Evolutionary conservation across 352 stramenopile species (phyloP).

Genomic region (Phytophthora pistaciae): DNA sequence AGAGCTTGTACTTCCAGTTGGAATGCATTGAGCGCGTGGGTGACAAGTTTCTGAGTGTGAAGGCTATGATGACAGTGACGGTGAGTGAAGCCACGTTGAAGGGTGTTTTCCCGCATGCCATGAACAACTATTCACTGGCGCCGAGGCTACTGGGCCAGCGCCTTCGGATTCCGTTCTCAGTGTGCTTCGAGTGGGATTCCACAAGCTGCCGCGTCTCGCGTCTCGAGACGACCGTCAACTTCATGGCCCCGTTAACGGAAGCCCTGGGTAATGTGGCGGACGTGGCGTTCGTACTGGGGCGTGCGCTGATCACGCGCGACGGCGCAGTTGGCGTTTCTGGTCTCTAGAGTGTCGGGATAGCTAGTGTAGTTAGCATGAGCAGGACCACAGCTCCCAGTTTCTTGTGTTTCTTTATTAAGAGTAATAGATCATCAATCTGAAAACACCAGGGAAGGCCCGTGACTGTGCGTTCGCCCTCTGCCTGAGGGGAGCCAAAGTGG

Average conservation of each 20-base stretch:
- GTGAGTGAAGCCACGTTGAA: constrained; percentile 13
- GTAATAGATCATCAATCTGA: no score
- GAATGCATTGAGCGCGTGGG: constrained; percentile 23
- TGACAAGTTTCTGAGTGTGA: constrained; percentile 19
- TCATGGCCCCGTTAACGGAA: constrained; percentile 7
- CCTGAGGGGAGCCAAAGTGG: no score
- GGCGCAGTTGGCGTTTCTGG: no score
- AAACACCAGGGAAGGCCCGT: no score
- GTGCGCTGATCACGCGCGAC: no score
- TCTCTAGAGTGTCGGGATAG: no score
- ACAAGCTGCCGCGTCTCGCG: background rate
- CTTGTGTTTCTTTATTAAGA: no score
- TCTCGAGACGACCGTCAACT: constrained; percentile 13
- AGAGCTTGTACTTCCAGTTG: constrained; percentile 39
- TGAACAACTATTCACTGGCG: constrained; percentile 2
- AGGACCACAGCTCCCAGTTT: no score
- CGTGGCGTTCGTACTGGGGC: no score
- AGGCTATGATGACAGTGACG: constrained; percentile 10
- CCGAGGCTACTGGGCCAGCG: constrained; percentile 20
- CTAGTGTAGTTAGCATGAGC: no score
- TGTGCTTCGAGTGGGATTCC: constrained; percentile 23
- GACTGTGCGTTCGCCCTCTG: no score
- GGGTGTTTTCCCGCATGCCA: constrained; percentile 19
- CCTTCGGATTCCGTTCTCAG: constrained; percentile 12
- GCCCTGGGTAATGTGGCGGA: background rate